Conservation (phyloP, 495 filamentous ascomycete genomes). For the Xanthoparmelia taractica region DNA sequence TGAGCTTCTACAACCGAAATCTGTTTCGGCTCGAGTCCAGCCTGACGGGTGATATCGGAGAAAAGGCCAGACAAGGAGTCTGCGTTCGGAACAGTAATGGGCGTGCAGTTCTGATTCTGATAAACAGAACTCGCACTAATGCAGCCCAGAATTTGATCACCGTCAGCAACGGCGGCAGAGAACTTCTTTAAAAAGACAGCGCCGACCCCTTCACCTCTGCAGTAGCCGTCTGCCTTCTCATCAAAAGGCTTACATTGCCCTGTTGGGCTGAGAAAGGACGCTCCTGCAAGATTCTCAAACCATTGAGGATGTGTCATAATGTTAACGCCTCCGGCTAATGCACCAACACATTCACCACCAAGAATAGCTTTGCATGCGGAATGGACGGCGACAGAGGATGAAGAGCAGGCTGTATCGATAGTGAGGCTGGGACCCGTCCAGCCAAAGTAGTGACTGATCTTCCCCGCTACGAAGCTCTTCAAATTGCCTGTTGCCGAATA, state of each 20-base stretch:
- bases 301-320: conserved; percentile 28
- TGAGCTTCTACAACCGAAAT: conserved; percentile 71
- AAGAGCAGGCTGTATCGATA: conserved; percentile 36
- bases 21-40: conserved; percentile 52
- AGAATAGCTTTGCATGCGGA: conserved; percentile 27
- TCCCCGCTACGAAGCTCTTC: conserved; percentile 25
- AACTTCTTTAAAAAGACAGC: too few relatives aligned
- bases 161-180: conserved; percentile 37
- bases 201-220: too few relatives aligned
- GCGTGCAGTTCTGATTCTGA: conserved; percentile 43
- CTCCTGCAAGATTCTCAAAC: conserved; percentile 11
- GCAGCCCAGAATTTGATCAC: conserved; percentile 55
- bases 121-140: conserved; percentile 55
- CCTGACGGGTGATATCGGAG: conserved; percentile 44
- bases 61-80: conserved; percentile 55
- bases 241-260: conserved; percentile 29
- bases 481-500: conserved; percentile 7
- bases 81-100: conserved; percentile 61
- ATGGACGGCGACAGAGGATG: conserved; percentile 28
- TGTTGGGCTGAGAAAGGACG: background rate
- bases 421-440: conserved; percentile 35
- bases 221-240: too few relatives aligned
- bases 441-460: conserved; percentile 5
- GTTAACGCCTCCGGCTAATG: conserved; percentile 34
- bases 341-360: conserved; percentile 32